Evolutionary conservation across 805 yeast species (phyloP), one percentile per base, ranked within the genome.

Genomic region (Saccharomycopsis selenospora): DNA sequence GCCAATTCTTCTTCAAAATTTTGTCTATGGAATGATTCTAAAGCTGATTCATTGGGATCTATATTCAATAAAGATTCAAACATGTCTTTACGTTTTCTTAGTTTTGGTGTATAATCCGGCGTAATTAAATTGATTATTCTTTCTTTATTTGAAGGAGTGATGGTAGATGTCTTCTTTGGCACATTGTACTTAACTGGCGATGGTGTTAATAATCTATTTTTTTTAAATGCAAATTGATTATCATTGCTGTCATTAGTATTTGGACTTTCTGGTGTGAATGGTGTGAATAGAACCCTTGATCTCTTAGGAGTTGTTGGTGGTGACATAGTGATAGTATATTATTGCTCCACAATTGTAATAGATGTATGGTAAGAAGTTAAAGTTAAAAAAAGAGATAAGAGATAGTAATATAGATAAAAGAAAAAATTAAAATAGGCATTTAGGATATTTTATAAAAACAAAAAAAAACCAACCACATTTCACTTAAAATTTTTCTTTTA

Each of bases 21-120:
- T 14, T 33, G 38, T 6, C 38, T 17, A 20, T 33, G 38, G 17
- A 33, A 33, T 7, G 38, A 33, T 14, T 33, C 38, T 14, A 33
- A 33, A 7, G 38, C 38, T 14, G 38, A 33, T 14, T 33, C 38
- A 6, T 33, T 33, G 6, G 38, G 38, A 14, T 33, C 38, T 20
- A 33, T 33, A 20, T 33, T 27, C 17, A 23, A n/a, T n/a, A 50
- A 30, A 3, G 46, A 23, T 11, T 50, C 50, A 26, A 28, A 50
- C 46, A 47, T 25, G 40, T 50, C 51, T 36, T 47, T 43, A 23
- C 50, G 22, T 24, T 50, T 46, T 43, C 49, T 43, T 3, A 48
- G 13, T 36, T 50, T 50, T n/a, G 54, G 54, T 3, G 54, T 50
- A 18, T 20, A 48, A 38, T 50, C 54, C 4, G 54, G 54, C 13